Evolutionary conservation across 805 yeast species (phyloP).

Genomic region (Ogataea siamensis): DNA sequence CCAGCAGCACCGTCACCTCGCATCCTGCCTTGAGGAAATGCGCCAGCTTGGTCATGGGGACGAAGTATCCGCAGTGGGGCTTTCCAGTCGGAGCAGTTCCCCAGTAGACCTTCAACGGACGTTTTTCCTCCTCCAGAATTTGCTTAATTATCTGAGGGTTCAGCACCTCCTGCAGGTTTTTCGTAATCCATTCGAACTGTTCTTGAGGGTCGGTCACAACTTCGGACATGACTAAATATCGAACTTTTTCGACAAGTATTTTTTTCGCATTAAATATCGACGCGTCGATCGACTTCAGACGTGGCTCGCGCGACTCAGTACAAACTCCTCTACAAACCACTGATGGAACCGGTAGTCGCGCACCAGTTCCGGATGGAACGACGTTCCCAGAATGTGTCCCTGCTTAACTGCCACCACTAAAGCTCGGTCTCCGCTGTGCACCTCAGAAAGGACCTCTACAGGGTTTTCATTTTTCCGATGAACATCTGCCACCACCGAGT

Average conservation of each 20-base stretch:
- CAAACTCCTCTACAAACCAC: conserved; percentile 66
- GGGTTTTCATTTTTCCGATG: conserved; percentile 23
- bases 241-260: conserved; percentile 2
- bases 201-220: conserved; percentile 48
- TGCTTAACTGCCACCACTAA: conserved; percentile 72
- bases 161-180: conserved; percentile 86
- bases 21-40: conserved; percentile 95
- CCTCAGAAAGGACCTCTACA: conserved; percentile 42
- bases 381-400: conserved; percentile 64
- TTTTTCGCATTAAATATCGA: neutral
- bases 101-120: conserved; percentile 90
- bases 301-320: conserved; percentile 29
- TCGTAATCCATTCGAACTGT: conserved; percentile 73
- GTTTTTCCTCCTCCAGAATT: conserved; percentile 73
- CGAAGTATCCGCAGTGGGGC: conserved; percentile 98
- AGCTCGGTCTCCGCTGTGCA: conserved; percentile 33
- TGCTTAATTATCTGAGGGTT: conserved; percentile 85
- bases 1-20: conserved; percentile 85
- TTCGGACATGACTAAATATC: conserved; percentile 18
- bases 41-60: conserved; percentile 95
- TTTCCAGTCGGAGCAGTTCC: conserved; percentile 99
- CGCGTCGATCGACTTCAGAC: neutral
- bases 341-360: conserved; percentile 60
- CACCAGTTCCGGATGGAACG: conserved; percentile 75
- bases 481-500: conserved; percentile 15